phyloP scores from a whole-genome alignment of 176 grass and related monocot species.

The Saccharum spontaneum region DNA sequence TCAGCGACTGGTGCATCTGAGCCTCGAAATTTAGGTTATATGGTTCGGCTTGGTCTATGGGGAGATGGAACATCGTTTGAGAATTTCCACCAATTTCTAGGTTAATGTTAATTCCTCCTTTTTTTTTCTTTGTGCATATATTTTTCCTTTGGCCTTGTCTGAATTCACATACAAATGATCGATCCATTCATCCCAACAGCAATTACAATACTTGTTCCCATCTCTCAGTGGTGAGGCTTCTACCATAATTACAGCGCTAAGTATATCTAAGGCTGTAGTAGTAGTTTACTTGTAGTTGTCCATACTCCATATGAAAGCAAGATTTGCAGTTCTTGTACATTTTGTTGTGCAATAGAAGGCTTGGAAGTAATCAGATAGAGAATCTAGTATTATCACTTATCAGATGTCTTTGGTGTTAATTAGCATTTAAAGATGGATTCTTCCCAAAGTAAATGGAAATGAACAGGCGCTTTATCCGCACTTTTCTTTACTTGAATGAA shows the following conservation, averaged over 20 bases:
- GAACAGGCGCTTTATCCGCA: background rate
- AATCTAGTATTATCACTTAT: slow-evolving; percentile 8
- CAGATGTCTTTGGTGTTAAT: background rate
- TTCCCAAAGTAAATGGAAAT: slow-evolving; percentile 4
- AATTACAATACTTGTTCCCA: slow-evolving; percentile 4
- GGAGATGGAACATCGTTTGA: slow-evolving; percentile 75
- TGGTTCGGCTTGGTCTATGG: slow-evolving; percentile 95
- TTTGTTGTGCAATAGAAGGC: slow-evolving; percentile 4
- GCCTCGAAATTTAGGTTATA: slow-evolving; percentile 93
- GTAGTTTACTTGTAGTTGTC: background rate
- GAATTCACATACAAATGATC: background rate
- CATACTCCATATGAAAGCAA: background rate
- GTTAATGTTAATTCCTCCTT: slow-evolving; percentile 42
- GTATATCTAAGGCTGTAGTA: background rate
- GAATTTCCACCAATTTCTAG: slow-evolving; percentile 81
- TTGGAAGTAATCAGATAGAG: background rate
- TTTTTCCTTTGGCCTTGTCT: slow-evolving; percentile 22
- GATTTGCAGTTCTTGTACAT: background rate
- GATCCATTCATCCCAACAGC: background rate
- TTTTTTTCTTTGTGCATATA: background rate
- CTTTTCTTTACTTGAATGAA: background rate
- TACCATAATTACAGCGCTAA: background rate
- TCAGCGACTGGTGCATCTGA: slow-evolving; percentile 97
- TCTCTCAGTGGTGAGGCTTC: background rate
- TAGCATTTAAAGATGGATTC: background rate